phyloP scores from a whole-genome alignment of 2,329 filamentous ascomycete genomes.

The Emydomyces testavorans region DNA sequence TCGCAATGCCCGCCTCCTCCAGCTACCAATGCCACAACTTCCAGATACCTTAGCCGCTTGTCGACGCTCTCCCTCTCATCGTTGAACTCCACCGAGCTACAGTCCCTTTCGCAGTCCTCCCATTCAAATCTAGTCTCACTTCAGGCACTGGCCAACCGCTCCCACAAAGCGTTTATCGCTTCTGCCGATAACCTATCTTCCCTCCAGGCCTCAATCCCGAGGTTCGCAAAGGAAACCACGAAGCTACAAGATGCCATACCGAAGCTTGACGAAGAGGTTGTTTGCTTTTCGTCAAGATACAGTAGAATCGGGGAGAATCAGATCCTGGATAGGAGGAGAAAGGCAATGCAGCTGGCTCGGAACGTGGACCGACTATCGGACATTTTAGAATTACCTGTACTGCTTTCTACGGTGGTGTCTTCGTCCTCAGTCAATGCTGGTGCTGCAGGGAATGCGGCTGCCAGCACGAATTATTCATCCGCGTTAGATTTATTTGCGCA shows the following conservation, averaged over 20 bases:
- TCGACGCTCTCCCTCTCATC: slow-evolving; percentile 64
- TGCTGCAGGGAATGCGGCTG: slow-evolving; percentile 32
- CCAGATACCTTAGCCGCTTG: slow-evolving; percentile 64
- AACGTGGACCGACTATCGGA: slow-evolving; percentile 86
- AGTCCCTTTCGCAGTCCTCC: slow-evolving; percentile 65
- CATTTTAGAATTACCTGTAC: slow-evolving; percentile 75
- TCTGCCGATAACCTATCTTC: slow-evolving; percentile 68
- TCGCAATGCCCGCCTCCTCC: slow-evolving; percentile 28
- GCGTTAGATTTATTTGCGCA: slow-evolving; percentile 89
- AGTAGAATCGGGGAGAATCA: slow-evolving; percentile 59
- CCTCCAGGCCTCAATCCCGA: slow-evolving; percentile 59
- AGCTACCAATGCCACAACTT: slow-evolving; percentile 34
- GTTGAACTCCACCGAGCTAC: slow-evolving; percentile 62
- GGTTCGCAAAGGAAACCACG: slow-evolving; percentile 52
- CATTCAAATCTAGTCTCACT: slow-evolving; percentile 73
- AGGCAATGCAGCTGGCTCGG: slow-evolving; percentile 66
- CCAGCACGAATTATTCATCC: slow-evolving; percentile 66
- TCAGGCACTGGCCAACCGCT: slow-evolving; percentile 79
- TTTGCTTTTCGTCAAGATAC: slow-evolving; percentile 72
- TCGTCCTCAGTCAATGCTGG: slow-evolving; percentile 32
- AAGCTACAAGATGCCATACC: slow-evolving; percentile 64
- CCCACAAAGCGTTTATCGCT: slow-evolving; percentile 70
- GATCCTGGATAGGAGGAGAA: slow-evolving; percentile 60
- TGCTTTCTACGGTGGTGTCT: slow-evolving; percentile 62
- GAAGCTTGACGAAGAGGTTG: slow-evolving; percentile 63